Base-by-base conservation (phyloP, 306 rosid genomes). In the Crataegus laevigata region DNA sequence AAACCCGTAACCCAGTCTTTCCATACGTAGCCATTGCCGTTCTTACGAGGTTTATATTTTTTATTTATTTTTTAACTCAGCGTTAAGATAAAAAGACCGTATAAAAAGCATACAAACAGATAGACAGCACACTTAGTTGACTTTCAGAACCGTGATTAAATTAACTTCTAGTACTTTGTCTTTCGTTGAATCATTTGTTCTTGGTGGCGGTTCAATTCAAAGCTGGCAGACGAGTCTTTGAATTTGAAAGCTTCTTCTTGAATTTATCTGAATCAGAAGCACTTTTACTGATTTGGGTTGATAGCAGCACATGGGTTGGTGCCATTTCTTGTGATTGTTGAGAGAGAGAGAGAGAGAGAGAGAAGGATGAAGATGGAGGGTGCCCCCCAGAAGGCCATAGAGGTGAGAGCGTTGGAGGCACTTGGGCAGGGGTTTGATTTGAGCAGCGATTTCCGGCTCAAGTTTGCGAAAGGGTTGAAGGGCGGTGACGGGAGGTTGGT, bases 401-500 rank as follows among this genome's bases (percentile, higher is more conserved):
- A 85, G 82, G 67, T 77, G 77, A 83, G 82, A 76, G 96, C 97
- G 40, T 76, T 94, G 85, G 96, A 86, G 75, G 87, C 91, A 75
- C 34, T 94, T 54, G 98, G 98, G 19, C 88, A 88, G 77, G 98
- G 98, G 45, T 94, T 91, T 60, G 98, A 94, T 85, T 75, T 94
- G 60, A 85, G 94, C 19, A 91, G 91, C 66, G 98, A 94, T 85
- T 90, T 90, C 70, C 78, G 97, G 62, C 77, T 94, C 81, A 90
- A 89, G 74, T 94, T 90, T 75, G 93, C 90, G 0, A 94, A 94
- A 80, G 93, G 97, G 28, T 70, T 82, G 71, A 54, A 21, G 47
- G 84, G 78, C 21, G 52, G 10, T 55, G 81, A 73, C 11, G 74
- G 72, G 45, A 85, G 96, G 87, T 84, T 94, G 88, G 93, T 94